phyloP scores from a whole-genome alignment of 495 filamentous ascomycete genomes.

The Tuber magnatum region DNA sequence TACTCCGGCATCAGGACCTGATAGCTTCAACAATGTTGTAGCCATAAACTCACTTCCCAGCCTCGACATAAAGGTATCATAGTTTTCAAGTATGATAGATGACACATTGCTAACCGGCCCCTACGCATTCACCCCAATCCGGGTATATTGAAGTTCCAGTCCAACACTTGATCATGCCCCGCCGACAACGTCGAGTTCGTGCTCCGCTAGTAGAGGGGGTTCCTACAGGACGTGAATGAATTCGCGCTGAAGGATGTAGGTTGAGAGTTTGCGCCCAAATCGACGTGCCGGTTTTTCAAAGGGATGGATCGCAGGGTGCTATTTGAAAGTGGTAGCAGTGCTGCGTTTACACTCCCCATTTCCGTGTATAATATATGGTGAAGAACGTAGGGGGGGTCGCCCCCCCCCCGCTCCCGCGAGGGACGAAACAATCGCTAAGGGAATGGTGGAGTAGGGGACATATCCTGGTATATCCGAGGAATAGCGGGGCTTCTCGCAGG shows the following conservation, averaged over 20 bases:
- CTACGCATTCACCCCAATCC: constrained; percentile 57
- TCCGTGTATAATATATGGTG: constrained; percentile 48
- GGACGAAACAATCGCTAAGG: constrained; percentile 24
- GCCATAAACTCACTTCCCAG: constrained; percentile 50
- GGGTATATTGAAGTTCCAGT: constrained; percentile 51
- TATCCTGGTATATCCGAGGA: constrained; percentile 51
- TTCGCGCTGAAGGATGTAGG: constrained; percentile 48
- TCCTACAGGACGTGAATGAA: constrained; percentile 51
- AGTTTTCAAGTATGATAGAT: constrained; percentile 49
- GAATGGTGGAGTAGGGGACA: constrained; percentile 38
- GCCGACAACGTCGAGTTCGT: constrained; percentile 50
- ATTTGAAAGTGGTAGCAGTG: constrained; percentile 55
- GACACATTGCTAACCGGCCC: constrained; percentile 48
- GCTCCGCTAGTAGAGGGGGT: constrained; percentile 52
- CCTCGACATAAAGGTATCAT: no score
- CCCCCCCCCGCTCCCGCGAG: neutral
- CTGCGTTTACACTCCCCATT: constrained; percentile 53
- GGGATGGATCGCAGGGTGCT: constrained; percentile 53
- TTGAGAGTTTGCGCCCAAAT: constrained; percentile 48
- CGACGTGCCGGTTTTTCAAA: constrained; percentile 51
- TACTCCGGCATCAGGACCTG: no score
- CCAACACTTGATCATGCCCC: constrained; percentile 60
- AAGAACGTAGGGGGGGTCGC: constrained; percentile 45
- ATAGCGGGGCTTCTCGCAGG: constrained; percentile 46
- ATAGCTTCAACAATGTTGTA: no score